phyloP scores from a whole-genome alignment of 257 asterid genomes.

The Datura wrightii region DNA sequence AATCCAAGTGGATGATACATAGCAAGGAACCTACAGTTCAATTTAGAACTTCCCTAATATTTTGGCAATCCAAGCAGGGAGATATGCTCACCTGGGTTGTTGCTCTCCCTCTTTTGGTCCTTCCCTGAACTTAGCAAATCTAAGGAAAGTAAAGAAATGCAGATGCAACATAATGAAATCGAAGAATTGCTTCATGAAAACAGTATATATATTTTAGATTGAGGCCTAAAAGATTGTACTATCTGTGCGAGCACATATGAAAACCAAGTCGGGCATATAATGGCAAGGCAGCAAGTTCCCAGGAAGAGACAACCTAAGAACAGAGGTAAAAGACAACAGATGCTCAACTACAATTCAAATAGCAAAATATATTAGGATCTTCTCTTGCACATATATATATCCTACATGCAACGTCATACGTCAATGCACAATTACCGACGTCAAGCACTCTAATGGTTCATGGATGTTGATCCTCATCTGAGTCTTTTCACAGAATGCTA shows the following conservation, averaged over 20 bases:
- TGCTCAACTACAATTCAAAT: too few species aligned
- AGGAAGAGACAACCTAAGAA: constrained; percentile 23
- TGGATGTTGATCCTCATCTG: background rate
- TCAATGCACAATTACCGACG: background rate
- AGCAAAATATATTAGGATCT: background rate
- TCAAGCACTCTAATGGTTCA: background rate
- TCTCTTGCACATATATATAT: background rate
- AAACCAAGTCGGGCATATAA: background rate
- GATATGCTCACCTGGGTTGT: constrained; percentile 34
- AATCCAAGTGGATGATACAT: background rate
- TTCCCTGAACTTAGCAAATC: constrained; percentile 38
- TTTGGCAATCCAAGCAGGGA: constrained; percentile 17
- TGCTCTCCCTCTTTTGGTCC: constrained; percentile 38
- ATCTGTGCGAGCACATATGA: background rate
- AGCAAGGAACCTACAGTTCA: background rate
- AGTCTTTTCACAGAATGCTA: background rate
- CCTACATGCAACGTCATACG: too few species aligned
- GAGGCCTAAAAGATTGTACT: background rate
- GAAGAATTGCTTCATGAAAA: background rate
- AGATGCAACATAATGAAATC: constrained; percentile 29
- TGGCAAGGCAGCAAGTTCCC: too few species aligned
- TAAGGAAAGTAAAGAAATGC: constrained; percentile 32
- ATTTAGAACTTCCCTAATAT: constrained; percentile 11
- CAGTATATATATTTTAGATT: background rate
- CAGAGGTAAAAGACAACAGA: background rate